Conservation (phyloP, 2,329 filamentous ascomycete genomes). For the Colletotrichum sp. region DNA sequence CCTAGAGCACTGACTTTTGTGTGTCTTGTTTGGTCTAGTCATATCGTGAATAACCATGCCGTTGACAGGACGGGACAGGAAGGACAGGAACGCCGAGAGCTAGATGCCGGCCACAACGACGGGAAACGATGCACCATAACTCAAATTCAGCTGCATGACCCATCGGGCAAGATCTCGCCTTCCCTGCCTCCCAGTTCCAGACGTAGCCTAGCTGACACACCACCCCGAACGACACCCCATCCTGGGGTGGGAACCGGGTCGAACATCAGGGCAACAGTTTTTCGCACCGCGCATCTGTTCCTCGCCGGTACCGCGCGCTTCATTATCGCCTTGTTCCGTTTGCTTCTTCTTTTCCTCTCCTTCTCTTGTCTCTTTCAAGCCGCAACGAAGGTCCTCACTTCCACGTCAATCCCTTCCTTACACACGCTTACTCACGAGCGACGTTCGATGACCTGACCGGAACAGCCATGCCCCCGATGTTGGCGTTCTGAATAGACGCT, state of each 20-base stretch:
- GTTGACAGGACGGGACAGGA: not conserved
- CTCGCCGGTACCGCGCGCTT: not conserved
- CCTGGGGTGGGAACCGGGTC: conserved; percentile 7
- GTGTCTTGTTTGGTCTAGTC: not conserved
- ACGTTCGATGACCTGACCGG: conserved; percentile 12
- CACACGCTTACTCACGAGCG: conserved; percentile 17
- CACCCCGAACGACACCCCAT: not conserved
- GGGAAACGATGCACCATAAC: conserved; percentile 7
- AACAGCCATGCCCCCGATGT: conserved; percentile 4
- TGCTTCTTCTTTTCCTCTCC: not conserved
- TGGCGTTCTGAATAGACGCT: not conserved
- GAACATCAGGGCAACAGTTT: conserved; percentile 8
- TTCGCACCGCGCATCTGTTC: not conserved
- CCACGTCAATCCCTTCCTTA: conserved; percentile 4
- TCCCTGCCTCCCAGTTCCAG: not conserved
- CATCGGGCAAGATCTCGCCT: conserved; percentile 5
- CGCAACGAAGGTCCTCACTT: not conserved
- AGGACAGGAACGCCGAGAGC: not conserved
- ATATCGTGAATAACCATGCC: not conserved
- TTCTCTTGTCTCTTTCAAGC: not conserved
- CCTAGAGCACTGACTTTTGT: not conserved
- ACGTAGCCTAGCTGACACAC: conserved; percentile 10
- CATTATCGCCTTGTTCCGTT: not conserved
- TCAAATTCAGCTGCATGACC: conserved; percentile 20
- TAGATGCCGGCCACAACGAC: not conserved